Conservation (phyloP, 257 asterid species). For the Thymus mandschuricus region DNA sequence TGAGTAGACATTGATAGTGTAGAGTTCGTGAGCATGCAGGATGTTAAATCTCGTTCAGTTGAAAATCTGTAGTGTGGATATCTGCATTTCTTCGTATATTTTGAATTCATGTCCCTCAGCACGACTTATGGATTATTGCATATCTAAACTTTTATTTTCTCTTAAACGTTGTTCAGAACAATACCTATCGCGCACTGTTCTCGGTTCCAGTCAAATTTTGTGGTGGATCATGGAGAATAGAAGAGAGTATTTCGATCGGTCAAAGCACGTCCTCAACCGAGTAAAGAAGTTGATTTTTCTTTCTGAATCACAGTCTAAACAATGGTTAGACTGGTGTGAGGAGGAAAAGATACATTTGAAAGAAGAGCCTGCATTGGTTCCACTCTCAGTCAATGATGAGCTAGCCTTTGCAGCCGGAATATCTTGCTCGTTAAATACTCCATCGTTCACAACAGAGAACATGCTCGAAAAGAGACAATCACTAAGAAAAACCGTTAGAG, state of each 20-base stretch:
- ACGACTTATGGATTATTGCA: not conserved
- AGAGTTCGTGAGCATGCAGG: no score
- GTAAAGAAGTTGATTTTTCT: constrained; percentile 88
- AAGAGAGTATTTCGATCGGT: constrained; percentile 82
- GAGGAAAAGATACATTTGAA: constrained; percentile 80
- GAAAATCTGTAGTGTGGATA: not conserved
- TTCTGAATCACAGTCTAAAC: constrained; percentile 79
- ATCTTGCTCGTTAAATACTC: constrained; percentile 74
- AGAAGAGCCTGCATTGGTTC: constrained; percentile 73
- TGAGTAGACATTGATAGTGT: no score
- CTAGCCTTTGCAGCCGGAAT: constrained; percentile 93
- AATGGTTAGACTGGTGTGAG: constrained; percentile 92
- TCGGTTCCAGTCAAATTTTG: constrained; percentile 86
- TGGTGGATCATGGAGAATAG: constrained; percentile 99
- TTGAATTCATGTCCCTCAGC: not conserved
- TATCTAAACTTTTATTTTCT: constrained; percentile 13
- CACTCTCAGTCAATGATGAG: constrained; percentile 94
- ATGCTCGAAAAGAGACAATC: constrained; percentile 73
- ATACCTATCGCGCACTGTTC: constrained; percentile 80
- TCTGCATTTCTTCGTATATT: not conserved
- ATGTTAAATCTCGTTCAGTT: no score
- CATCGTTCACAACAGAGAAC: constrained; percentile 65
- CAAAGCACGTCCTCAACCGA: constrained; percentile 75
- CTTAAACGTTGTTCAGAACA: constrained; percentile 56
- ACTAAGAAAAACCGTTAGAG: constrained; percentile 68